Evolutionary conservation across 495 filamentous ascomycete genomes (phyloP).

Genomic region (Aspergillus sclerotioniger): DNA sequence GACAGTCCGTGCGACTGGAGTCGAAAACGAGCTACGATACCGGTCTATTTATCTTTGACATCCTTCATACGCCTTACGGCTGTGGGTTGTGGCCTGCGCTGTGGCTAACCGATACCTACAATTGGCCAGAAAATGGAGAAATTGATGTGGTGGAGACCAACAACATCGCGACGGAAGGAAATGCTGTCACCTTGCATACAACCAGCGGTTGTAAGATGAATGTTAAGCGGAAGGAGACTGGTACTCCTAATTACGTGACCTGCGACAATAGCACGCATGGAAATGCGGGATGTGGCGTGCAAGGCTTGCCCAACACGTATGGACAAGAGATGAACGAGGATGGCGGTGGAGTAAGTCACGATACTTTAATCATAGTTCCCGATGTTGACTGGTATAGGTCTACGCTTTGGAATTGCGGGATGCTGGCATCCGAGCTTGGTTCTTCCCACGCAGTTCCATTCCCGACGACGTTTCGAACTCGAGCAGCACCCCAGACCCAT

Average conservation of each 20-base stretch:
- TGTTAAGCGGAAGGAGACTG: constrained; percentile 43
- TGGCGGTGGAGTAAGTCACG: constrained; percentile 44
- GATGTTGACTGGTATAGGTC: constrained; percentile 21
- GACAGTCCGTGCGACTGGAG: constrained; percentile 54
- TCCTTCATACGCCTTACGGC: constrained; percentile 47
- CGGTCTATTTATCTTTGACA: constrained; percentile 57
- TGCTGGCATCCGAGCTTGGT: constrained; percentile 50
- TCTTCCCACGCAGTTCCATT: constrained; percentile 41
- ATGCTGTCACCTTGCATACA: constrained; percentile 47
- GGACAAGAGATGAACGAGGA: constrained; percentile 42
- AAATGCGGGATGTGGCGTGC: constrained; percentile 47
- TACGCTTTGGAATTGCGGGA: constrained; percentile 47
- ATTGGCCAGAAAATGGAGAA: constrained; percentile 58
- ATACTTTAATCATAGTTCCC: background rate
- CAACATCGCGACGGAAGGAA: constrained; percentile 45
- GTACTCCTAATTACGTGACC: constrained; percentile 24
- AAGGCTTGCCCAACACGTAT: constrained; percentile 33
- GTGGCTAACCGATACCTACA: constrained; percentile 59
- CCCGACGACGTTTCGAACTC: constrained; percentile 35
- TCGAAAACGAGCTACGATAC: constrained; percentile 49
- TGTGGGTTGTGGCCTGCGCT: constrained; percentile 60
- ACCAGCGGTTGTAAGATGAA: constrained; percentile 45
- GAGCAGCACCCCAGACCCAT: constrained; percentile 39
- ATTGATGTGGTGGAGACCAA: constrained; percentile 50
- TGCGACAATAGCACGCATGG: constrained; percentile 37